A percentile compares a stretch with the other conserved stretches of the same genome.
Conservation (phyloP, 495 filamentous ascomycete genomes). For the Zalerion maritima region DNA sequence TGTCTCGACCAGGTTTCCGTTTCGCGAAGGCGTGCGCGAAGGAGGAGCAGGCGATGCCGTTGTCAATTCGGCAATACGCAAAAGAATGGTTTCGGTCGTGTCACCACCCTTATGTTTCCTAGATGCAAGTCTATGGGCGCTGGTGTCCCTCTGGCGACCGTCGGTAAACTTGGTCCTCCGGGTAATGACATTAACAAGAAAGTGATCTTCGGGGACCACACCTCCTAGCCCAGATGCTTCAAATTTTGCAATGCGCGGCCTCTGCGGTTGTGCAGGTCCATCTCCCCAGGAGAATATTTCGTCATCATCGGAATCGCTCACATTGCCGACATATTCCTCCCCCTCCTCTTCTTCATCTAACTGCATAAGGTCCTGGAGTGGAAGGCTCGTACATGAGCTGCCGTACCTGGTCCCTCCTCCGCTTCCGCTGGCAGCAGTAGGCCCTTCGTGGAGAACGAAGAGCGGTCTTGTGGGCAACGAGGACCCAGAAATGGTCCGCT, state of each 20-base stretch:
- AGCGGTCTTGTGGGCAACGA: conserved; percentile 28
- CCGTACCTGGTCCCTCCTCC: conserved; percentile 7
- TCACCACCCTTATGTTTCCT: conserved; percentile 10
- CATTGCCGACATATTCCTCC: conserved; percentile 12
- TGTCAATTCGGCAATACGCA: conserved; percentile 21
- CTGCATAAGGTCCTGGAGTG: not conserved
- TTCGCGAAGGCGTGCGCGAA: not conserved
- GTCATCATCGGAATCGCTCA: conserved; percentile 17
- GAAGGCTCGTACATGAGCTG: conserved; percentile 6
- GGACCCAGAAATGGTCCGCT: conserved; percentile 27
- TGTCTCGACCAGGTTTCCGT: conserved; percentile 13
- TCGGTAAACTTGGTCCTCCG: conserved; percentile 21
- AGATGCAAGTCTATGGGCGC: conserved; percentile 1
- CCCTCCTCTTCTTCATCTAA: conserved; percentile 8
- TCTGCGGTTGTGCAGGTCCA: conserved; percentile 8
- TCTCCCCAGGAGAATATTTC: conserved; percentile 24
- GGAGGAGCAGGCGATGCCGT: conserved; percentile 17
- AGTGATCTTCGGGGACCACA: conserved; percentile 52
- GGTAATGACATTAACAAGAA: conserved; percentile 40
- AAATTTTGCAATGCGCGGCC: conserved; percentile 23
- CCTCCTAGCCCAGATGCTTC: conserved; percentile 52
- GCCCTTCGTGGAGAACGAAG: conserved; percentile 14
- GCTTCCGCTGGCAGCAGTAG: conserved; percentile 7
- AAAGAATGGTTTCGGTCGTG: conserved; percentile 20
- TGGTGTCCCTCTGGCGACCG: conserved; percentile 4